phyloP scores from a whole-genome alignment of 2,329 filamentous ascomycete genomes.

The Acarospora socialis region DNA sequence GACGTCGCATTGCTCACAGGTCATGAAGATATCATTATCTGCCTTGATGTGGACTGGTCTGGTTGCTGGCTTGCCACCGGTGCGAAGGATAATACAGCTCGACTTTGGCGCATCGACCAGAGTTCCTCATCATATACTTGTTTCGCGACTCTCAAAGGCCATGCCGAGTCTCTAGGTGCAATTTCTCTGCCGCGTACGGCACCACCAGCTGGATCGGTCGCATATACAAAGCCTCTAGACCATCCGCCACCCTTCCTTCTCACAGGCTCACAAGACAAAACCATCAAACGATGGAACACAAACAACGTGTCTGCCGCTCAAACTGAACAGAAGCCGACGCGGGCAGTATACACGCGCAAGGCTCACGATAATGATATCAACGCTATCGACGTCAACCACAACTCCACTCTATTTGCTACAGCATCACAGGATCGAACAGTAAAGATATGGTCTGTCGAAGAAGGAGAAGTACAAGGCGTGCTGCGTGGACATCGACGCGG shows the following conservation, averaged over 20 bases:
- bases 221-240: slow-evolving; percentile 57
- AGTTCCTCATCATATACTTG: slow-evolving; percentile 61
- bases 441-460: slow-evolving; percentile 87
- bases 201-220: slow-evolving; percentile 54
- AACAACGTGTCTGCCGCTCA: slow-evolving; percentile 37
- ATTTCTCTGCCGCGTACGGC: slow-evolving; percentile 63
- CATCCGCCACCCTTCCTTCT: slow-evolving; percentile 74
- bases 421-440: slow-evolving; percentile 94
- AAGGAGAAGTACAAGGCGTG: slow-evolving; percentile 82
- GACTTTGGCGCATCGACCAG: slow-evolving; percentile 76
- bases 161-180: slow-evolving; percentile 85
- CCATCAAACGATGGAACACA: slow-evolving; percentile 87
- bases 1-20: slow-evolving; percentile 77
- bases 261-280: slow-evolving; percentile 90
- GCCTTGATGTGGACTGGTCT: slow-evolving; percentile 88
- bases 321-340: slow-evolving; percentile 34
- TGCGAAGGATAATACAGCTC: slow-evolving; percentile 90
- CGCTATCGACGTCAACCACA: slow-evolving; percentile 66
- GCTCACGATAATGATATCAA: slow-evolving; percentile 99
- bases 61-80: slow-evolving; percentile 93
- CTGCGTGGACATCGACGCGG: slow-evolving; percentile 84
- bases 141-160: slow-evolving; percentile 71
- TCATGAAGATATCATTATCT: slow-evolving; percentile 91
- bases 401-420: slow-evolving; percentile 73
- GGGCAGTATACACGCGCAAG: slow-evolving; percentile 75